Evolutionary conservation across 148 eudicot species (phyloP).

Genomic region (Nepenthes gracilis): DNA sequence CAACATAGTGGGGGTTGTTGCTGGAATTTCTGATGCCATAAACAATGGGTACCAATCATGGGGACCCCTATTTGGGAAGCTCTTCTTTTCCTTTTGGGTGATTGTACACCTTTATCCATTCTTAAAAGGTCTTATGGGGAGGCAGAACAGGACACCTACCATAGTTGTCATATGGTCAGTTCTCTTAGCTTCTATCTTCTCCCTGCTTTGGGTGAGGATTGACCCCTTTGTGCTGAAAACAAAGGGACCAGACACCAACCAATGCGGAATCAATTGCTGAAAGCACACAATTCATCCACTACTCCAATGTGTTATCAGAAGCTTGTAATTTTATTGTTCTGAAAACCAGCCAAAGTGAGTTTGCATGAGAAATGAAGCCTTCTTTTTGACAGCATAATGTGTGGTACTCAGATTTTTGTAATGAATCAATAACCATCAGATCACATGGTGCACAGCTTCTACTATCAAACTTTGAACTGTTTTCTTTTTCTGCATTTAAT

Average conservation of each 20-base stretch:
- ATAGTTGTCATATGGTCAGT: slow-evolving; percentile 93
- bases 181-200: slow-evolving; percentile 88
- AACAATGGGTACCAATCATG: slow-evolving; percentile 89
- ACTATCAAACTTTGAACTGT: no score
- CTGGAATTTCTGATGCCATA: slow-evolving; percentile 95
- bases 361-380: no score
- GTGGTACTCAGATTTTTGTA: no score
- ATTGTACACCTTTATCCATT: slow-evolving; percentile 94
- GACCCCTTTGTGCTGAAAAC: slow-evolving; percentile 81
- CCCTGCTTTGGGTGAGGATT: slow-evolving; percentile 93
- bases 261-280: slow-evolving; percentile 87
- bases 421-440: no score
- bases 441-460: no score
- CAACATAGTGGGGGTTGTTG: slow-evolving; percentile 95
- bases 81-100: slow-evolving; percentile 95
- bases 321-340: neutral
- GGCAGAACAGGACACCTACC: slow-evolving; percentile 93
- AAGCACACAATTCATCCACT: neutral
- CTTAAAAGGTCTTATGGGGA: slow-evolving; percentile 96
- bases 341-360: neutral
- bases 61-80: slow-evolving; percentile 97
- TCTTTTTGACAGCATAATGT: no score
- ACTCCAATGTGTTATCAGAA: neutral
- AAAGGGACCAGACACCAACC: slow-evolving; percentile 82
- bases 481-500: no score